Base-by-base conservation (phyloP, 306 rosid genomes). In the Cucurbita moschata region DNA sequence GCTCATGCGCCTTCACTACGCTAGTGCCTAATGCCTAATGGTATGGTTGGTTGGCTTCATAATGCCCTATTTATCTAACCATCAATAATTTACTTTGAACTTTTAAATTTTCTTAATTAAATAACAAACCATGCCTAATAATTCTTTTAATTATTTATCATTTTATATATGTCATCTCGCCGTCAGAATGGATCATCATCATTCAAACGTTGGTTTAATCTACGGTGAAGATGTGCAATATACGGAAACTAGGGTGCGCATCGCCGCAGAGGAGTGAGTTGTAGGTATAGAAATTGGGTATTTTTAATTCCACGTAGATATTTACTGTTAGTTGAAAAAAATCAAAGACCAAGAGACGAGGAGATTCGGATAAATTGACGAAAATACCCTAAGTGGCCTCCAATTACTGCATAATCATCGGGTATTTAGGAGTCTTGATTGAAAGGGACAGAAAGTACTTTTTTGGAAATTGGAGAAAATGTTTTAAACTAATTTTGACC, bases 381-480 rank as follows among this genome's bases (percentile, higher is more conserved):
- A 35, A 30, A 70, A 50, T 50, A 35, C 74, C 60, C 60, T 51
- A 1, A 1, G 26, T 26, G 58, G 8, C 59, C 46, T 30, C 60
- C 59, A 30, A 51, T 70, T 70, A 1, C 43, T 51, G 74, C 74
- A 35, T 18, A 70, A 70, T 70, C 74, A 50, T 70, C 74, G 60
- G 59, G 47, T 15, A 30, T 51, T 70, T 50, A 7, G 21, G 3
- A 47, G 43, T 47, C 43, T 47, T 46, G 13, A 14, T 46, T 69
- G 47, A 43, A 47, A 47, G 26, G 57, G 43, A 61, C 2, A 11
- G 1, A 64, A 26, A 60, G 0, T 10, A 18, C 37, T 66, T 66
- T 66, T 2, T 65, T 42, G 69, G 49, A 7, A 62, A 62, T 15
- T 62, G 68, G 16, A 57, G 39, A 4, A 58, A 26, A 11, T 26